phyloP scores from a whole-genome alignment of 495 filamentous ascomycete species.

The Sabuloglossum arenarium region DNA sequence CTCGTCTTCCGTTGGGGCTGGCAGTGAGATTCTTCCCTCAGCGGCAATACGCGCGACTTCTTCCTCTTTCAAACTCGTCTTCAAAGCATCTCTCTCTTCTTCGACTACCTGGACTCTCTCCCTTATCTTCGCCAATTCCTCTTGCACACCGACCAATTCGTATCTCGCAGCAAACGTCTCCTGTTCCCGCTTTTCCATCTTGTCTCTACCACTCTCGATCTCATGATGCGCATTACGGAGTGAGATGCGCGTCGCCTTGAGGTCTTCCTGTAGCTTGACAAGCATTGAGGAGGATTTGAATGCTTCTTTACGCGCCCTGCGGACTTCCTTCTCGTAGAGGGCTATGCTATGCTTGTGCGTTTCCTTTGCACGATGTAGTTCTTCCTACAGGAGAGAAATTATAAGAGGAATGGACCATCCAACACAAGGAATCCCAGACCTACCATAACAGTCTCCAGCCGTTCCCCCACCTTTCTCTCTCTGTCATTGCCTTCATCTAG shows the following conservation, averaged over 20 bases:
- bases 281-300: slow-evolving; percentile 60
- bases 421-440: slow-evolving; percentile 7
- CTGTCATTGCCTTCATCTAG: slow-evolving; percentile 39
- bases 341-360: slow-evolving; percentile 48
- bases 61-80: slow-evolving; percentile 36
- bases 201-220: slow-evolving; percentile 25
- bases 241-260: slow-evolving; percentile 42
- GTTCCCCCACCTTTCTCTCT: slow-evolving; percentile 54
- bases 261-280: slow-evolving; percentile 65
- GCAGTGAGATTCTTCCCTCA: slow-evolving; percentile 39
- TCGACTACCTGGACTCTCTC: slow-evolving; percentile 44
- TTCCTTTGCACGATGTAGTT: slow-evolving; percentile 53
- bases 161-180: slow-evolving; percentile 60
- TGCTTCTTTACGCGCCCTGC: slow-evolving; percentile 61
- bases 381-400: slow-evolving; percentile 30
- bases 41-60: slow-evolving; percentile 39
- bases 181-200: slow-evolving; percentile 35
- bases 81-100: slow-evolving; percentile 46
- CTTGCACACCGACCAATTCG: slow-evolving; percentile 48
- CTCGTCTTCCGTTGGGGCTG: slow-evolving; percentile 21
- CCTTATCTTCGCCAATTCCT: slow-evolving; percentile 44
- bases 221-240: slow-evolving; percentile 31
- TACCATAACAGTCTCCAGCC: slow-evolving; percentile 57
- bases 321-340: slow-evolving; percentile 69
- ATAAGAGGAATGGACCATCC: neutral